Conservation (phyloP, 108 stramenopile genomes). For the Nannochloropsis gaditana region DNA sequence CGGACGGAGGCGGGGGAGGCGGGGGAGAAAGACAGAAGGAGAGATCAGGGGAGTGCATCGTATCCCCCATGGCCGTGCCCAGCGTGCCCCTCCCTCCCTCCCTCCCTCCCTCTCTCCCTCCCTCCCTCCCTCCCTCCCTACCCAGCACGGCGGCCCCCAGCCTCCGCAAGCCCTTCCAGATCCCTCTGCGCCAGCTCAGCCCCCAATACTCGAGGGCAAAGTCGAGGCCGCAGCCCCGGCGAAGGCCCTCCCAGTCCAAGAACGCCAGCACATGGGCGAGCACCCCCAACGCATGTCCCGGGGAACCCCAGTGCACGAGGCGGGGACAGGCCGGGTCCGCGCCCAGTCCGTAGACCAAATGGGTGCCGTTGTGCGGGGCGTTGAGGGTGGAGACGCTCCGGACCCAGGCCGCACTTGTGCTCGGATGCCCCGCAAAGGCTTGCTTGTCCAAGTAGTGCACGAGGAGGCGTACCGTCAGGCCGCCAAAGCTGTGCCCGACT, state of each 20-base stretch:
- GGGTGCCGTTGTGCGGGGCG: neutral
- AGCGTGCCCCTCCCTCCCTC: too few relatives aligned
- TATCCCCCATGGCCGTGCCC: too few relatives aligned
- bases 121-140: too few relatives aligned
- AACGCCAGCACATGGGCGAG: neutral
- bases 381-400: neutral
- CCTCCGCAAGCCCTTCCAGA: neutral
- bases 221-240: neutral
- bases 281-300: neutral
- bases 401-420: neutral
- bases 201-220: neutral
- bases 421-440: neutral
- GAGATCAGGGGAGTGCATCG: too few relatives aligned
- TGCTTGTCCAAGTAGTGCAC: neutral
- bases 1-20: too few relatives aligned
- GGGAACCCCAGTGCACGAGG: neutral
- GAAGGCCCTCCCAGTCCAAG: neutral
- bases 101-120: too few relatives aligned
- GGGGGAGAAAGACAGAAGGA: too few relatives aligned
- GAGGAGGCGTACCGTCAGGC: neutral
- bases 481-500: neutral
- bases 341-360: neutral
- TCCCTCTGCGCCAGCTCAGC: neutral
- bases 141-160: neutral
- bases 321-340: neutral